Evolutionary conservation across 805 yeast species (phyloP).

Genomic region (Metschnikowia reukaufii): DNA sequence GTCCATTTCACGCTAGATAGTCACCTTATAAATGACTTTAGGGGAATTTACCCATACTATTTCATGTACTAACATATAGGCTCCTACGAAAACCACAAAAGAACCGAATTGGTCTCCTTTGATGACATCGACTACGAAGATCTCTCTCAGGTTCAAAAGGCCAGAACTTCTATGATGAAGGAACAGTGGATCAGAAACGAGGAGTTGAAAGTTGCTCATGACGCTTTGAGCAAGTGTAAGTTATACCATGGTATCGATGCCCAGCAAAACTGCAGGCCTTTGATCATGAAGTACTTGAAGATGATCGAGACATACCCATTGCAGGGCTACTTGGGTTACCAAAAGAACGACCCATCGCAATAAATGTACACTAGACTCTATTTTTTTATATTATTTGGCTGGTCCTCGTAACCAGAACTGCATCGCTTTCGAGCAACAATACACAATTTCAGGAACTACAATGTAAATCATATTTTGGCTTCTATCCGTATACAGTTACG

Average conservation of each 20-base stretch:
- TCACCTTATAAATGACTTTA: neutral
- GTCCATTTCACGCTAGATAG: neutral
- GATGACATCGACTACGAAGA: slow-evolving; percentile 79
- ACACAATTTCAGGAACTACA: slow-evolving; percentile 3
- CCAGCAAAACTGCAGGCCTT: slow-evolving; percentile 74
- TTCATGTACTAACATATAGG: slow-evolving; percentile 21
- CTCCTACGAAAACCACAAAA: slow-evolving; percentile 42
- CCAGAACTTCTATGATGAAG: slow-evolving; percentile 75
- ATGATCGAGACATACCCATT: slow-evolving; percentile 69
- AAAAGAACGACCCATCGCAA: slow-evolving; percentile 83
- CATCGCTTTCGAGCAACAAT: slow-evolving; percentile 17
- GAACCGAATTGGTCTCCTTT: slow-evolving; percentile 75
- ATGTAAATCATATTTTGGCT: neutral
- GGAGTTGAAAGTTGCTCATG: slow-evolving; percentile 66
- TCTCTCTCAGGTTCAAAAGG: slow-evolving; percentile 58
- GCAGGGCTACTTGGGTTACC: slow-evolving; percentile 79
- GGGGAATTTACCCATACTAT: neutral
- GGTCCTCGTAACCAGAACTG: slow-evolving; percentile 7
- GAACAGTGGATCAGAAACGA: slow-evolving; percentile 77
- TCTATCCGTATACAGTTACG: too few relatives aligned
- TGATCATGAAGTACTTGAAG: slow-evolving; percentile 74
- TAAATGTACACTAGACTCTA: slow-evolving; percentile 25
- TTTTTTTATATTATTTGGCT: slow-evolving; percentile 3
- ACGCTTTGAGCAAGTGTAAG: slow-evolving; percentile 77
- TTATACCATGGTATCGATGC: slow-evolving; percentile 51